Base-by-base conservation (phyloP, 1,284 basidiomycete species). In the Rhodofomes roseus region DNA sequence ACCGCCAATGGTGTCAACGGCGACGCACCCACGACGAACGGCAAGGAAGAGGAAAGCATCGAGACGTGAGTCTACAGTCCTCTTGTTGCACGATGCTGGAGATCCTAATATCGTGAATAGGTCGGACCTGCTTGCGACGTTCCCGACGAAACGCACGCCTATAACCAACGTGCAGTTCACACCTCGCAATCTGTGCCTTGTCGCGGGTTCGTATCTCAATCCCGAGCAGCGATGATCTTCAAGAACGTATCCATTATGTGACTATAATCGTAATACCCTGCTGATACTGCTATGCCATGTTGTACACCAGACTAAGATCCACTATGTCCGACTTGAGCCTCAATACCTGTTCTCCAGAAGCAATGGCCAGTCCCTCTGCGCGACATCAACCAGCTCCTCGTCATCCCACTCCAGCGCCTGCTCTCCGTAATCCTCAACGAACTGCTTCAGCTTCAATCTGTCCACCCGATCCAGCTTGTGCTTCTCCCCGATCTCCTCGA, bases 111-210 rank as follows among this genome's bases (percentile, higher is more conserved):
- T 51, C 52, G 14, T 69, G 16, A 2, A 27, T 18, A 96, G 93
- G 12, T 80, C 83, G n/a, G 96, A 98, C 73, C 81, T 98, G 52
- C 76, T 99, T 1, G 82, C 92, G 1, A 96, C 95, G 0, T 96
- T 95, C 74, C 90, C 92, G 4, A 99, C 97, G 25, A 99, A 98
- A 78, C 85, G 94, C 60, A 98, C 97, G 40, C 95, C 96, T 0
- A 85, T 98, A 63, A 85, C 87, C 52, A 90, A 96, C 69, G 89
- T 96, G 12, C 93, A 97, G 66, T 96, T 98, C 69, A 98, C 96
- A 8, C 87, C 94, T 23, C 84, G 96, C 29, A 99, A 99, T 74
- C 80, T 99, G 40, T 96, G 95, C 73, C 78, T 99, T 62, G 93
- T 92, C 22, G 91, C 92, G 9, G 96, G 96, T 23, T 78, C 79